Conservation (phyloP, 352 stramenopile species). For the Pythium monospermum region DNA sequence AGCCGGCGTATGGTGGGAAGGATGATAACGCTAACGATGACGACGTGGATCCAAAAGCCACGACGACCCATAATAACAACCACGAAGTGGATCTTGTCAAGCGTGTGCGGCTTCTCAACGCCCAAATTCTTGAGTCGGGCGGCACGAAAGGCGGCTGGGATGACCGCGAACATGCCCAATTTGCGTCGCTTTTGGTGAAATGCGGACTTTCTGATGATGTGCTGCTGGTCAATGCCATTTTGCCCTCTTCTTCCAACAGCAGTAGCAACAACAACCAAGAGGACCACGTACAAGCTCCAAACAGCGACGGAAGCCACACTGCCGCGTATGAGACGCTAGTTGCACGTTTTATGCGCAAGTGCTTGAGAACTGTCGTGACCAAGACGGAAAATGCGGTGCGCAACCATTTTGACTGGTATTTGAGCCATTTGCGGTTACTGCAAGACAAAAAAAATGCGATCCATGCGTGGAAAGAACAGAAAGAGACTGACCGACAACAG, state of each 20-base stretch:
- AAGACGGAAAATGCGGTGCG: constrained; percentile 48
- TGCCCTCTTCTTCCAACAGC: background rate
- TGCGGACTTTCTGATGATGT: constrained; percentile 40
- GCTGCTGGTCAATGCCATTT: constrained; percentile 28
- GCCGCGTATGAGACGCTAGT: constrained; percentile 41
- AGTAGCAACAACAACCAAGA: constrained; percentile 13
- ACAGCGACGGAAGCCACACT: no score
- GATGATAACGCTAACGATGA: background rate
- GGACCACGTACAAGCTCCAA: no score
- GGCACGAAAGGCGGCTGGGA: constrained; percentile 58
- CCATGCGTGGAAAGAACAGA: constrained; percentile 45
- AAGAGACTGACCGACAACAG: constrained; percentile 39
- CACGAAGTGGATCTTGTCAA: constrained; percentile 32
- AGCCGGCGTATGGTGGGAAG: background rate
- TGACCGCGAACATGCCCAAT: constrained; percentile 41
- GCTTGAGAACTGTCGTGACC: constrained; percentile 45
- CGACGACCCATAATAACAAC: background rate
- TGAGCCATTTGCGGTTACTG: constrained; percentile 41
- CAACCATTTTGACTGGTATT: constrained; percentile 66
- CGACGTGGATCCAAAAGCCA: constrained; percentile 1
- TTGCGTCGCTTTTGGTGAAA: constrained; percentile 37
- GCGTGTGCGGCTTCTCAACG: constrained; percentile 45
- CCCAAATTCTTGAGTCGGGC: constrained; percentile 47
- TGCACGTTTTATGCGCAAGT: constrained; percentile 45
- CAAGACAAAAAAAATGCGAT: constrained; percentile 63